Conservation (phyloP, 2,329 filamentous ascomycete species). For the Dothideomycetidae sp. region DNA sequence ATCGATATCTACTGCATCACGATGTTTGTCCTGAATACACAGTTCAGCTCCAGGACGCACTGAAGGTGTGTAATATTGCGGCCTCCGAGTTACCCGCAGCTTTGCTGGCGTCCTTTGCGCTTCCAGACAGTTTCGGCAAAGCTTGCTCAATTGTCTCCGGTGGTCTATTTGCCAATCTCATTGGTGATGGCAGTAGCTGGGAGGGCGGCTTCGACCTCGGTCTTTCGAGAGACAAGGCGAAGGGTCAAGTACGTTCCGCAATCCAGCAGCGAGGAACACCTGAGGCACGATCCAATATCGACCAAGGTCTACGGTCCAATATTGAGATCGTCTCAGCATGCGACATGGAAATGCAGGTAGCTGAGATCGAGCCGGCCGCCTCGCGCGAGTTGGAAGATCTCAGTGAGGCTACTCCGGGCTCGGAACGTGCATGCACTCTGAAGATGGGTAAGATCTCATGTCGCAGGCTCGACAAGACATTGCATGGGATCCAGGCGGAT, state of each 20-base stretch:
- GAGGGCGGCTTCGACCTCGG: conserved; percentile 20
- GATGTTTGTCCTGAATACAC: conserved; percentile 72
- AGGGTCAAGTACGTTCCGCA: conserved; percentile 36
- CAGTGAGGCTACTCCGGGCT: conserved; percentile 22
- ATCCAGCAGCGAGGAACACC: conserved; percentile 32
- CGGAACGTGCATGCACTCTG: conserved; percentile 21
- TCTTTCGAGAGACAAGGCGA: conserved; percentile 33
- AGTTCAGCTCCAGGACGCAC: conserved; percentile 50
- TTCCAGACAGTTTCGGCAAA: conserved; percentile 73
- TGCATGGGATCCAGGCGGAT: conserved; percentile 22
- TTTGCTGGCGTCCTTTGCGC: conserved; percentile 32
- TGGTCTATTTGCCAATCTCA: conserved; percentile 32
- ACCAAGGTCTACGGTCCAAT: conserved; percentile 23
- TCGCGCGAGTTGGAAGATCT: conserved; percentile 36
- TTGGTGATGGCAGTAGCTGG: conserved; percentile 26
- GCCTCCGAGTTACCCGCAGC: conserved; percentile 51
- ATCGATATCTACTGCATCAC: conserved; percentile 75
- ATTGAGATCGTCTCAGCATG: conserved; percentile 28
- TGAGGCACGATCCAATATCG: conserved; percentile 17
- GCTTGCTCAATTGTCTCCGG: conserved; percentile 54
- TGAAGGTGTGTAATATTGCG: conserved; percentile 51
- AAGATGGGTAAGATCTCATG: conserved; percentile 40
- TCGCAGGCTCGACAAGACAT: conserved; percentile 29
- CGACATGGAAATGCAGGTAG: conserved; percentile 47
- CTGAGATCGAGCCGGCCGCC: conserved; percentile 34